Conservation (phyloP, 768 basidiomycete genomes). For the Fomitopsis serialis region DNA sequence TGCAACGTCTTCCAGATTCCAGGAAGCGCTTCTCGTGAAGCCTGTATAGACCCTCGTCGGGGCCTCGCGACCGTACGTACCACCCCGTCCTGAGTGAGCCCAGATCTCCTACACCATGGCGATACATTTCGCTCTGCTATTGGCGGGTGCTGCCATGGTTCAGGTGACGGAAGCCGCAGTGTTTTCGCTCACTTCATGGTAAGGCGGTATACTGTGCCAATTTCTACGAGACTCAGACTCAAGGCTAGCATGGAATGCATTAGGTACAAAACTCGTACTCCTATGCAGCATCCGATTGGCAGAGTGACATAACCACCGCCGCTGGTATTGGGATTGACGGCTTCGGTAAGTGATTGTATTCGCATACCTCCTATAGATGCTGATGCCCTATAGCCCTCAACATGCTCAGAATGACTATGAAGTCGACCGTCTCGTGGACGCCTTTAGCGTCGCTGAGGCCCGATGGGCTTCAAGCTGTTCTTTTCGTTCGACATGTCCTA, state of each 20-base stretch:
- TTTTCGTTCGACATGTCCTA: slow-evolving; percentile 33
- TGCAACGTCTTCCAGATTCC: too few species aligned
- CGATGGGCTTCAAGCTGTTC: slow-evolving; percentile 30
- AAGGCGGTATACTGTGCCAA: neutral
- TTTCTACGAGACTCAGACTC: neutral
- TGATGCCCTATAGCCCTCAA: slow-evolving; percentile 19
- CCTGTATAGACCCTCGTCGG: neutral
- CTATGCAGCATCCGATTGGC: neutral
- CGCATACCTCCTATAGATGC: neutral
- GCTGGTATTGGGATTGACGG: slow-evolving; percentile 20
- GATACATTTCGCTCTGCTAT: neutral
- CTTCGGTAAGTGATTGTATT: neutral
- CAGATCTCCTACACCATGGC: neutral
- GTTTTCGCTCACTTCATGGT: neutral
- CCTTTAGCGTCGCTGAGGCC: slow-evolving; percentile 29
- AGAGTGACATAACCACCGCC: slow-evolving; percentile 5
- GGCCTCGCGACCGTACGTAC: neutral
- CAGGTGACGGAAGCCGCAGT: neutral
- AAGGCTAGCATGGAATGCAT: neutral
- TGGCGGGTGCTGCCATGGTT: neutral
- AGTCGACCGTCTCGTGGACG: slow-evolving; percentile 23
- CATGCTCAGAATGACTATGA: slow-evolving; percentile 22
- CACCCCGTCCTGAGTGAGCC: neutral
- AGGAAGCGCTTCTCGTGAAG: too few species aligned
- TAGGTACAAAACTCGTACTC: neutral